Conservation (phyloP, 2,329 filamentous ascomycete species). For the Penicillium oxalicum region DNA sequence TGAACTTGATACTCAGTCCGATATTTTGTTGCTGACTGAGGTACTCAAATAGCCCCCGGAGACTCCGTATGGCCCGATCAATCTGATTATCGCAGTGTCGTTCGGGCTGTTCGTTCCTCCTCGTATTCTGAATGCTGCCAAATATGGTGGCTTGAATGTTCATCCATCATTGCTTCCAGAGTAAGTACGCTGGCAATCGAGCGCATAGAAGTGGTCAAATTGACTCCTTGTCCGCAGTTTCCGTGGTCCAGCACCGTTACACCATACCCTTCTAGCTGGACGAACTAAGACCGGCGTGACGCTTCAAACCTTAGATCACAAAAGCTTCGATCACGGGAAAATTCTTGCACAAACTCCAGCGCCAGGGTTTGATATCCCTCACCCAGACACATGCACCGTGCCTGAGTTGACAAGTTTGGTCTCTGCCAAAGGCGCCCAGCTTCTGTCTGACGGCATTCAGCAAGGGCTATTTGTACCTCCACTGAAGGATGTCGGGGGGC, state of each 20-base stretch:
- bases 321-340: conserved; percentile 69
- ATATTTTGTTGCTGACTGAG: conserved; percentile 3
- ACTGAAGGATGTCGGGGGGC: conserved; percentile 31
- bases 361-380: conserved; percentile 50
- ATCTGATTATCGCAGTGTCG: conserved; percentile 85
- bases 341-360: conserved; percentile 64
- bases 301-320: conserved; percentile 76
- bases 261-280: conserved; percentile 68
- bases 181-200: conserved; percentile 39
- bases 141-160: conserved; percentile 85
- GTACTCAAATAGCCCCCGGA: conserved; percentile 47
- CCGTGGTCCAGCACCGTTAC: conserved; percentile 77
- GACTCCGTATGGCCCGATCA: conserved; percentile 46
- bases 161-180: conserved; percentile 88
- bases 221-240: conserved; percentile 47
- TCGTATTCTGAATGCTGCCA: conserved; percentile 61
- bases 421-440: conserved; percentile 58
- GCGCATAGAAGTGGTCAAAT: not conserved
- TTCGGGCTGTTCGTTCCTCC: conserved; percentile 86
- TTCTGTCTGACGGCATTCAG: conserved; percentile 64
- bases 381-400: conserved; percentile 44
- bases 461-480: conserved; percentile 61
- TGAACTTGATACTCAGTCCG: too few relatives aligned
- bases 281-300: conserved; percentile 64
- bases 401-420: conserved; percentile 50